Conservation (phyloP, 73 alveolate genomes). For the Paramecium tetraurelia region DNA sequence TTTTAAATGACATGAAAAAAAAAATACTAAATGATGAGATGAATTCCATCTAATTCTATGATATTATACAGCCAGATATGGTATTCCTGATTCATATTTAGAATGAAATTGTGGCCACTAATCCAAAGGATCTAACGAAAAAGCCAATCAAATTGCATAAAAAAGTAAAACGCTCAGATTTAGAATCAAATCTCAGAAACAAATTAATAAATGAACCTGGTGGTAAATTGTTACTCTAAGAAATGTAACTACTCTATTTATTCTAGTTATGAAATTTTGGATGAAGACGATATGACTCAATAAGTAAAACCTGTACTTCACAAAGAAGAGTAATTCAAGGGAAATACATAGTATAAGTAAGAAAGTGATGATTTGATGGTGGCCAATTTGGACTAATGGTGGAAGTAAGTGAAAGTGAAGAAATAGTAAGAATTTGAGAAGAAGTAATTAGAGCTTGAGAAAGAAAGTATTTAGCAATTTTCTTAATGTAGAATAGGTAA, state of each 20-base stretch:
- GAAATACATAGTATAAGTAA: not conserved
- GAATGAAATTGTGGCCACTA: not conserved
- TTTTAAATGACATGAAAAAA: not conserved
- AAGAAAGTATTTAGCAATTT: not conserved
- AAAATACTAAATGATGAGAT: constrained; percentile 27
- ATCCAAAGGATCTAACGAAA: constrained; percentile 11
- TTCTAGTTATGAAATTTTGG: constrained; percentile 10
- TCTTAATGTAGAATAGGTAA: not conserved
- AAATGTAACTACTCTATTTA: not conserved
- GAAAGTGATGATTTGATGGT: constrained; percentile 29
- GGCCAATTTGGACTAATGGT: constrained; percentile 20
- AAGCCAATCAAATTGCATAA: not conserved
- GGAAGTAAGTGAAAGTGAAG: not conserved
- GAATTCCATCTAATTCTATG: constrained; percentile 19
- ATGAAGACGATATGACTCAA: not conserved
- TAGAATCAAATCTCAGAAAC: not conserved
- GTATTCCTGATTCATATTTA: not conserved
- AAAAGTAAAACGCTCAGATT: constrained; percentile 40
- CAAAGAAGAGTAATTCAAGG: constrained; percentile 4
- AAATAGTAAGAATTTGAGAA: not conserved
- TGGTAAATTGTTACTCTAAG: not conserved
- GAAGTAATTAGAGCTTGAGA: not conserved
- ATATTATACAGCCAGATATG: constrained; percentile 19
- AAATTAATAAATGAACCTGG: constrained; percentile 43
- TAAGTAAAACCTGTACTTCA: not conserved